These are phyloP conservation scores for Micractinium conductrix DNA, from an alignment of 139 green algal species.

Conservation along the genomic window DNA sequence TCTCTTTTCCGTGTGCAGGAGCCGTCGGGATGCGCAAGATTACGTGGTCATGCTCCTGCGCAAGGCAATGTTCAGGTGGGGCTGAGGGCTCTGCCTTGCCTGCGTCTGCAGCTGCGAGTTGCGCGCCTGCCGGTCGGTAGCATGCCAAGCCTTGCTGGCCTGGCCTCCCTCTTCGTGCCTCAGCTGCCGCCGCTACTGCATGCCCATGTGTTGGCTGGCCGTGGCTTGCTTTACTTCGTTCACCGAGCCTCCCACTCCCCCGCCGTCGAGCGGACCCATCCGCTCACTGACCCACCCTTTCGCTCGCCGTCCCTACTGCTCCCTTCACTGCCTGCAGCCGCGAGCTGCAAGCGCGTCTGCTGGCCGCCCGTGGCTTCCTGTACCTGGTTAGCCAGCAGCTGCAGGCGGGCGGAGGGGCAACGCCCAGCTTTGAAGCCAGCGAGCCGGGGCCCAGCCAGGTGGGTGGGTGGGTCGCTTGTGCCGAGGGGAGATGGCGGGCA, in stretches of 20 bases:
- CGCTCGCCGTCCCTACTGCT: too few species aligned
- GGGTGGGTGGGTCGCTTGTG: background rate
- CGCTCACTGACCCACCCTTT: too few species aligned
- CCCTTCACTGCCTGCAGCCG: constrained; percentile 12
- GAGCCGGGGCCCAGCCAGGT: constrained; percentile 16
- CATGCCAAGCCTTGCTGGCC: too few species aligned
- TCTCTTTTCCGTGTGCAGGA: background rate
- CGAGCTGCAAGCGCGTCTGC: constrained; percentile 34
- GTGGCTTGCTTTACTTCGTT: too few species aligned
- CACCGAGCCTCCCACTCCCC: background rate
- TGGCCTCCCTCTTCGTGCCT: too few species aligned
- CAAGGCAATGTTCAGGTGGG: constrained; percentile 44
- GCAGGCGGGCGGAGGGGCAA: background rate
- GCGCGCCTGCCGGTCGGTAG: too few species aligned
- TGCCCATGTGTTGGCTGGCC: too few species aligned
- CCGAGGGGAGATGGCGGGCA: background rate
- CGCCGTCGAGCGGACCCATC: too few species aligned
- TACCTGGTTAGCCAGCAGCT: constrained; percentile 46
- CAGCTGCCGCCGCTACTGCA: too few species aligned
- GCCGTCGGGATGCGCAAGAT: constrained; percentile 26
- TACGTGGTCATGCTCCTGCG: constrained; percentile 43
- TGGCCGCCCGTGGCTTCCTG: constrained; percentile 48
- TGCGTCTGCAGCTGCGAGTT: too few species aligned
- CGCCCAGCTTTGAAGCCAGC: background rate
- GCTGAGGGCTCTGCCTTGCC: too few species aligned